Conservation (phyloP, 306 rosid species). For the Castanea sativa region DNA sequence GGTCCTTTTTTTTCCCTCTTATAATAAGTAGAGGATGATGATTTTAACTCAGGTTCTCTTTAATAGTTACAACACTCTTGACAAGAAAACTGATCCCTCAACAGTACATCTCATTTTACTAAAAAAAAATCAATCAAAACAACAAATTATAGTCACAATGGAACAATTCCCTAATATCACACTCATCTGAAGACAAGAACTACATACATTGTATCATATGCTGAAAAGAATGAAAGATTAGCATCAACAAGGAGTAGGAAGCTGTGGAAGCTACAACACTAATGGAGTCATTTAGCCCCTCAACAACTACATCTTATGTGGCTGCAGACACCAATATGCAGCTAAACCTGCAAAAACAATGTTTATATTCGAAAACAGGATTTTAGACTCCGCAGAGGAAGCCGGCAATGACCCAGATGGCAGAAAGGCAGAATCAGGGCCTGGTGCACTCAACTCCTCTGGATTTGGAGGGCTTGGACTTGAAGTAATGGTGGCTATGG, state of each 20-base stretch:
- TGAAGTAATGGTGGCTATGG: conserved; percentile 75
- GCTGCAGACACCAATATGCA: conserved; percentile 33
- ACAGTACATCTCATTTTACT: background rate
- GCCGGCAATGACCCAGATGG: conserved; percentile 57
- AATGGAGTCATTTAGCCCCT: conserved; percentile 27
- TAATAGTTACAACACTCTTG: too few relatives aligned
- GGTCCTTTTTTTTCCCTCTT: too few relatives aligned
- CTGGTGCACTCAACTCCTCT: conserved; percentile 49
- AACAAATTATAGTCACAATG: background rate
- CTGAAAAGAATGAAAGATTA: conserved; percentile 35
- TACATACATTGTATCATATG: conserved; percentile 23
- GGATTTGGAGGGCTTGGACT: conserved; percentile 90
- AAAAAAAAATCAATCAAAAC: background rate
- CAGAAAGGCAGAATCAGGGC: conserved; percentile 56
- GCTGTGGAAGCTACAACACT: conserved; percentile 5
- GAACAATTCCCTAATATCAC: background rate
- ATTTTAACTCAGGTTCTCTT: too few relatives aligned
- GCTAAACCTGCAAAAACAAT: conserved; percentile 42
- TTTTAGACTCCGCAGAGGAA: conserved; percentile 38
- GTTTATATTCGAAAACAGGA: conserved; percentile 19
- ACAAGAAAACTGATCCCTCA: background rate
- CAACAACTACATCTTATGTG: conserved; percentile 23
- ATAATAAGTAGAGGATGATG: too few relatives aligned
- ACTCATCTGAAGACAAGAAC: background rate
- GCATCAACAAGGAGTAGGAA: conserved; percentile 9